Evolutionary conservation across 345 rosid genomes (phyloP), one percentile per base, ranked within the genome.

Genomic region (Schrenkiella parvula): DNA sequence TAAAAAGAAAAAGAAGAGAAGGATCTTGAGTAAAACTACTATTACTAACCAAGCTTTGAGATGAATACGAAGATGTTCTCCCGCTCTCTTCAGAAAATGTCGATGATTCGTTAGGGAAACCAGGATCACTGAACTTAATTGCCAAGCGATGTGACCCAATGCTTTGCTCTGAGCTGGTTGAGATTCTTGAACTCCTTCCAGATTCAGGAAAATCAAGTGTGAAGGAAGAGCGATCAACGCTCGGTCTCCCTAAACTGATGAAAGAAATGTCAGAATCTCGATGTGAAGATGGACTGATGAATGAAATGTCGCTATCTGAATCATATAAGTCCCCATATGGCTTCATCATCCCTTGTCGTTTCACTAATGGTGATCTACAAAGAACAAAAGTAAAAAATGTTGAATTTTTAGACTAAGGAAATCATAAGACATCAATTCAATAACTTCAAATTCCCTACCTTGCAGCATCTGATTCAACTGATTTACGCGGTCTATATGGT

Each of bases 181-280:
- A 93, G 7, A 84, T 41, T 63, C 86, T 78, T 0, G 92, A 74
- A 39, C 54, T 66, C 58, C 68, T 80, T 22, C 48, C 79, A 22
- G 81, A 70, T 74, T 95, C 96, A 6, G 72, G 72, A 37, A 68
- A 82, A 42, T 91, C 96, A 17, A 73, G 75, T 23, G 80, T 66
- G 73, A 67, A 46, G 79, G 88, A 84, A 19, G 73, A 31, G 10
- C 88, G 85, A 23, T 90, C 97, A 17, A 84, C 64, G 66, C 96
- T 89, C 0, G 91, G 86, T 74, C 95, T 84, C 25, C 88, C 95
- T 1, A 91, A 80, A 83, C 90, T 89, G 21, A 93, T 96, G 66
- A 81, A 91, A 2, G 95, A 91, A 63, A 91, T 89, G 78, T 88
- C 96, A 10, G 87, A 73, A 7, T 89, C 91, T 53, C 68, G 57